Percentiles rank a stretch among this genome's conserved stretches.
phyloP scores from a whole-genome alignment of 768 basidiomycete genomes.

The Porpolomopsis calyptriformis region DNA sequence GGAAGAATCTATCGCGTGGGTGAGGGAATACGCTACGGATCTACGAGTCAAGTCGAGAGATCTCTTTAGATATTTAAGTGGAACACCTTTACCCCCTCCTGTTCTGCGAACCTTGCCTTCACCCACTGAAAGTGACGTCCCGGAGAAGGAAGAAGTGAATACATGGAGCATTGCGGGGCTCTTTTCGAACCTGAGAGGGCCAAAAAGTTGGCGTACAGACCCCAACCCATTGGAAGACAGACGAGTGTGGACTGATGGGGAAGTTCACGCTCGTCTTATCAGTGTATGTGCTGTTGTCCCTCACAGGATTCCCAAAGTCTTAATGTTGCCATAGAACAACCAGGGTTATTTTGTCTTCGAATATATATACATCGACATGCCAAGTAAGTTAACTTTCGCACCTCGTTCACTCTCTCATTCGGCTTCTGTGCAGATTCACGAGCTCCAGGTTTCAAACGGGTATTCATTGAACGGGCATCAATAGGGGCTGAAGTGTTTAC shows the following conservation, averaged over 20 bases:
- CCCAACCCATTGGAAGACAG: conserved; percentile 25
- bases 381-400: conserved; percentile 61
- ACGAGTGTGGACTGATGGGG: conserved; percentile 56
- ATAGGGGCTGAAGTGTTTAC: conserved; percentile 65
- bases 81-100: conserved; percentile 38
- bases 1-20: conserved; percentile 42
- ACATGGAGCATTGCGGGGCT: conserved; percentile 54
- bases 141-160: conserved; percentile 24
- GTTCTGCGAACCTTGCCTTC: conserved; percentile 22
- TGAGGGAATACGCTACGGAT: conserved; percentile 30
- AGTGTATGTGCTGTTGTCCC: conserved; percentile 38
- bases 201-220: conserved; percentile 19
- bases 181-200: conserved; percentile 52
- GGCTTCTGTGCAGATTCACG: conserved; percentile 40
- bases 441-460: conserved; percentile 46
- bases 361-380: conserved; percentile 70
- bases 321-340: conserved; percentile 39
- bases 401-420: conserved; percentile 19
- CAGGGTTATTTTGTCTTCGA: conserved; percentile 70
- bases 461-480: conserved; percentile 59
- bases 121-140: conserved; percentile 18
- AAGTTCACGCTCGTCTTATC: conserved; percentile 71
- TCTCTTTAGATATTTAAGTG: conserved; percentile 65
- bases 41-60: conserved; percentile 41
- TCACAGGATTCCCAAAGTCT: conserved; percentile 8